A percentile compares a stretch with the other conserved stretches of the same genome.
Evolutionary conservation across 768 basidiomycete genomes (phyloP).

Genomic region (Butyriboletus loyo): DNA sequence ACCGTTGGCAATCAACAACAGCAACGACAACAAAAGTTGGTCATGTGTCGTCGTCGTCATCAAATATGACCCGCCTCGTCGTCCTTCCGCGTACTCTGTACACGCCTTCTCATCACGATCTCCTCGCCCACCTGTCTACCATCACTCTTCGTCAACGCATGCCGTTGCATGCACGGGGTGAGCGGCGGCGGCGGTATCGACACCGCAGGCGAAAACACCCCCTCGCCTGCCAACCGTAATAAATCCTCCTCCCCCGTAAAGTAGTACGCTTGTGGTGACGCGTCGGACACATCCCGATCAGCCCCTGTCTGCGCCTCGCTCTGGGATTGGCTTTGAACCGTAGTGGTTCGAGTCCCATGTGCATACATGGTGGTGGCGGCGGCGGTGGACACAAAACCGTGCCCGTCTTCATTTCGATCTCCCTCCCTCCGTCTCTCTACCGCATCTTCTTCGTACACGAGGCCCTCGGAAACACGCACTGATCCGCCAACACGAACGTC

Average conservation of each 20-base stretch:
- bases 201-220: slow-evolving; percentile 67
- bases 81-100: slow-evolving; percentile 2
- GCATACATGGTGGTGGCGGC: not conserved
- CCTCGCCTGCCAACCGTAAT: slow-evolving; percentile 64
- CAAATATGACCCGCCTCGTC: slow-evolving; percentile 4
- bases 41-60: not conserved
- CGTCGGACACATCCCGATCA: not conserved
- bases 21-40: too few species aligned
- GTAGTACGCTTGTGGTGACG: slow-evolving; percentile 44
- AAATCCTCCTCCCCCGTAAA: slow-evolving; percentile 48
- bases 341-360: too few species aligned
- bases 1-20: not conserved
- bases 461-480: slow-evolving; percentile 9
- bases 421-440: not conserved
- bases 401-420: not conserved
- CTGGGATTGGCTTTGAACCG: not conserved
- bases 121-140: slow-evolving; percentile 10
- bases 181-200: slow-evolving; percentile 67
- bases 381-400: not conserved
- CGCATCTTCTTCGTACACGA: too few species aligned
- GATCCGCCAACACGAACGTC: not conserved
- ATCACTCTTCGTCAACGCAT: slow-evolving; percentile 6
- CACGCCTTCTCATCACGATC: slow-evolving; percentile 22
- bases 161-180: slow-evolving; percentile 37
- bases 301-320: too few species aligned